Evolutionary conservation across 73 alveolate genomes (phyloP).

Genomic region (Uronychia binucleata): DNA sequence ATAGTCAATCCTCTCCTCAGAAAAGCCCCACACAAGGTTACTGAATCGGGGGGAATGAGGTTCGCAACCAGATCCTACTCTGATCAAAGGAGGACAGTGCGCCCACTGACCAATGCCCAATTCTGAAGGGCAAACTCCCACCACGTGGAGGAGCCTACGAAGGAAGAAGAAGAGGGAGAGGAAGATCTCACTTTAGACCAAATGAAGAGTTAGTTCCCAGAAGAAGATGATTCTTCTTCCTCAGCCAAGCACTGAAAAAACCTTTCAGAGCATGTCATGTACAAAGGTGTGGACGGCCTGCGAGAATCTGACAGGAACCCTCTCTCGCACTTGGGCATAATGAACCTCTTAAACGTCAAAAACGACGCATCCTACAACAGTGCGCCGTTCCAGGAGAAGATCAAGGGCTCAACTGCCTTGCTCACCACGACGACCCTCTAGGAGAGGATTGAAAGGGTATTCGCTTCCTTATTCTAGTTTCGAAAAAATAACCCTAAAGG

Average conservation of each 20-base stretch:
- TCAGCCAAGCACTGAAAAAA: neutral
- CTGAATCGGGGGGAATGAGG: slow-evolving; percentile 2
- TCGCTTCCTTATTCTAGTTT: neutral
- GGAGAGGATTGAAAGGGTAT: neutral
- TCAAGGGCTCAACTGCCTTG: slow-evolving; percentile 3
- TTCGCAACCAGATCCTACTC: neutral
- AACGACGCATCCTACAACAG: neutral
- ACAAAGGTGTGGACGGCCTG: neutral
- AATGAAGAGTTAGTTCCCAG: neutral
- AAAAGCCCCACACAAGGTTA: neutral
- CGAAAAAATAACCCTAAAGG: neutral
- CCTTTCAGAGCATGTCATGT: neutral
- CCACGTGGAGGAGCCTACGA: neutral
- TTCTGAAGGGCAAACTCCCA: neutral
- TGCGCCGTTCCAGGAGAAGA: neutral
- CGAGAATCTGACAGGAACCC: neutral
- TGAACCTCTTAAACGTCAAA: neutral
- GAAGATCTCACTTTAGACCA: neutral
- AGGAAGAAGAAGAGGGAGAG: neutral
- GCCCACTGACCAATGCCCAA: neutral
- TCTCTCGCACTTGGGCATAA: neutral
- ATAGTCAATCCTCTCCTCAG: slow-evolving; percentile 9
- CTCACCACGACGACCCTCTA: slow-evolving; percentile 17
- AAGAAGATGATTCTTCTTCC: neutral
- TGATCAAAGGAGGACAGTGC: neutral